Base-by-base conservation (phyloP, 2,329 filamentous ascomycete genomes). In the Teratosphaeria destructans region DNA sequence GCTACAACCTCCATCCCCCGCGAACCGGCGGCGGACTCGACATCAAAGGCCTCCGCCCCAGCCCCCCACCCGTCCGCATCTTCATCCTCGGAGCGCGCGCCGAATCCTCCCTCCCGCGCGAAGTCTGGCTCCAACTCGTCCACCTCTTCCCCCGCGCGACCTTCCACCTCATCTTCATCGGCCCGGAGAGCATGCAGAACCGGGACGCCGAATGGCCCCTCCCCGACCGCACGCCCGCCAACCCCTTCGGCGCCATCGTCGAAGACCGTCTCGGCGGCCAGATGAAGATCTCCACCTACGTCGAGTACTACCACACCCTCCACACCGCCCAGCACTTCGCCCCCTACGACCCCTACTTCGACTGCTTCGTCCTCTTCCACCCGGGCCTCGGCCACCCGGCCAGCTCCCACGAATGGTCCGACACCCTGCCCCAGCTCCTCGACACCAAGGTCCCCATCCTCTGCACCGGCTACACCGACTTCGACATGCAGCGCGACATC, bases 231-330 rank as follows among this genome's bases (percentile, higher is more conserved):
- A 96, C 90, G 1, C 79, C 92, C 0, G 77, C 79, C 10, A 99
- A 99, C 71, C 94, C 94, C 0, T 99, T 92, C 67, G 94, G 94
- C 52, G 90, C 89, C n/a, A 82, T 99, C 57, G 84, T 96, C 14
- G 95, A 99, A 76, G 93, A 95, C 73, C 85, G 93, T 57, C 82
- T 99, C 8, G 90, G 88, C 71, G 85, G 88, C 59, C 87, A 88
- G 65, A 85, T 97, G 84, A 99, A 99, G 79, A 95, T 99, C 70
- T 94, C 88, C 73, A 99, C 95, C 0, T 96, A 92, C 70, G 93
- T 97, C 57, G 94, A 99, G 68, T 96, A 99, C 77, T 99, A 95
- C 78, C 93, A 99, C 75, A 97, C 90, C 2, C 84, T 99, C 67
- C 93, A 99, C 77, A 85, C 91, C 72, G 89, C 93, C 0, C 88